phyloP scores from a whole-genome alignment of 306 rosid genomes.

The Abrus pulchellus region DNA sequence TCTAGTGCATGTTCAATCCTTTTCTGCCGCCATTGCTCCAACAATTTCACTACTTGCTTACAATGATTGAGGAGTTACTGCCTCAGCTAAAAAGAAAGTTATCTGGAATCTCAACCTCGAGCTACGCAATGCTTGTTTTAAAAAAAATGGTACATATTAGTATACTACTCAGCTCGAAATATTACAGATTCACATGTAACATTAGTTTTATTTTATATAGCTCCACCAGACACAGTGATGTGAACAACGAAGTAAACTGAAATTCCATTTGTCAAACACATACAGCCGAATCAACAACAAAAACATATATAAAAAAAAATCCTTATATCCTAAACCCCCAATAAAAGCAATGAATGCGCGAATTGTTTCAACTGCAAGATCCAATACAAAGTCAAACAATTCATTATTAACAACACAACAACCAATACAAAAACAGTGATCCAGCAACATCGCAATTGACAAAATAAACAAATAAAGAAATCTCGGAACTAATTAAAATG shows the following conservation, averaged over 20 bases:
- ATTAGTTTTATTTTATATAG: constrained; percentile 15
- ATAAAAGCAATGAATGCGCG: background rate
- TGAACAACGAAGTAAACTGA: constrained; percentile 9
- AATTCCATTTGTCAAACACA: constrained; percentile 46
- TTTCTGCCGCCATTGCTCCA: background rate
- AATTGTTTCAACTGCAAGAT: constrained; percentile 50
- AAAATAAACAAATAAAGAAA: constrained; percentile 11
- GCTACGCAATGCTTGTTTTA: background rate
- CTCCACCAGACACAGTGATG: constrained; percentile 14
- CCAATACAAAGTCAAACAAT: constrained; percentile 53
- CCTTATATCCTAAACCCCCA: constrained; percentile 9
- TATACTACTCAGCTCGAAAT: constrained; percentile 22
- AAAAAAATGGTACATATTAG: background rate
- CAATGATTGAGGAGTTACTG: constrained; percentile 1
- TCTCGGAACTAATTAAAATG: constrained; percentile 8
- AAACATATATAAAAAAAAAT: background rate
- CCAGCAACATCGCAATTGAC: constrained; percentile 33
- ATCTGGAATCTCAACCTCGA: background rate
- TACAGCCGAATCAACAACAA: constrained; percentile 41
- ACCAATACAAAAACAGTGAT: constrained; percentile 46
- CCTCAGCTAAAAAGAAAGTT: background rate
- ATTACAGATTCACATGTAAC: constrained; percentile 21
- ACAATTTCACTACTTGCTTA: background rate
- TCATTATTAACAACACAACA: constrained; percentile 24
- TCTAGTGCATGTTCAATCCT: constrained; percentile 14